phyloP scores from a whole-genome alignment of 2,329 filamentous ascomycete genomes.

The Claviceps sp. region DNA sequence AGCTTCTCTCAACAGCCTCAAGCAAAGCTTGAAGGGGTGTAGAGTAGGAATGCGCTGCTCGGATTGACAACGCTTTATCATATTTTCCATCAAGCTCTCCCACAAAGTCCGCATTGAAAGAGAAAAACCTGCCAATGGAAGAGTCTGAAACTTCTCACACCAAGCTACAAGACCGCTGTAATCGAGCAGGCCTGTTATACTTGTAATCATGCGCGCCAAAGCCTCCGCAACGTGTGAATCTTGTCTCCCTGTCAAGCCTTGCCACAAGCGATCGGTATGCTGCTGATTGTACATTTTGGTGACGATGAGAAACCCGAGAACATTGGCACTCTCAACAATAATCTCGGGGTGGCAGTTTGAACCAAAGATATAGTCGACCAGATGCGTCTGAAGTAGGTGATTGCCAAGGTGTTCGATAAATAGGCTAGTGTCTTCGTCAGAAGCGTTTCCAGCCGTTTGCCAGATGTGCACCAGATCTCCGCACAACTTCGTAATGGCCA shows the following conservation, averaged over 20 bases:
- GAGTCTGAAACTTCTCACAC: conserved; percentile 53
- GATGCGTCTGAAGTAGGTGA: conserved; percentile 53
- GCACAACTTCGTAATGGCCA: conserved; percentile 64
- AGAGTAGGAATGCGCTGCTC: conserved; percentile 21
- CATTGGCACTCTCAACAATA: conserved; percentile 66
- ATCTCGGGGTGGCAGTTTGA: conserved; percentile 87
- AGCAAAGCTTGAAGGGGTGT: conserved; percentile 36
- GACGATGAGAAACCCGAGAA: conserved; percentile 76
- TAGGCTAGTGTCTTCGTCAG: conserved; percentile 24
- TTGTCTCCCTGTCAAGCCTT: conserved; percentile 65
- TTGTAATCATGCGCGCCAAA: conserved; percentile 50
- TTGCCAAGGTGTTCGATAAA: conserved; percentile 55
- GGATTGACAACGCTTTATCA: conserved; percentile 30
- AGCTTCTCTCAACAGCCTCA: conserved; percentile 61
- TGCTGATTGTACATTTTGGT: conserved; percentile 57
- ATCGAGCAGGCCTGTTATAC: conserved; percentile 35
- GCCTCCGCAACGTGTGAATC: conserved; percentile 78
- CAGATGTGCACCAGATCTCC: conserved; percentile 54
- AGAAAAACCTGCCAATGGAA: conserved; percentile 52
- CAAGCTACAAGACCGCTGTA: conserved; percentile 46
- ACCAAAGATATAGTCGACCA: conserved; percentile 79
- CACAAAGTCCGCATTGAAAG: conserved; percentile 48
- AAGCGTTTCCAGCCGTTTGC: conserved; percentile 38
- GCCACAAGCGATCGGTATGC: conserved; percentile 75
- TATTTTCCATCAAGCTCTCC: conserved; percentile 38